Base-by-base conservation (phyloP, 805 yeast genomes). In the Saccharomycopsis fermentans region DNA sequence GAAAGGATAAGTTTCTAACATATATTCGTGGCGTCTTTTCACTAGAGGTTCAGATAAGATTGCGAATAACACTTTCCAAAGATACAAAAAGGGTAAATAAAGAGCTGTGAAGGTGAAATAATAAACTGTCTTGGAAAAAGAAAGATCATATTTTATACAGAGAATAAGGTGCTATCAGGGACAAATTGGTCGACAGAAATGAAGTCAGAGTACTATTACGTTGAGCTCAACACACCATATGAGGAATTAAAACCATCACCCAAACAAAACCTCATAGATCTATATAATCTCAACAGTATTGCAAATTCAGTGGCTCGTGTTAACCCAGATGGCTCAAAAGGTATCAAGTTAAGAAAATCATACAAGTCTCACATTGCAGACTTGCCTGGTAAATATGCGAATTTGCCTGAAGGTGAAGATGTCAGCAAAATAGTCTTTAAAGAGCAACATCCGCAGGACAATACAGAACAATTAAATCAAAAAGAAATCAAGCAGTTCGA, bases 311-410 rank as follows among this genome's bases (percentile, higher is more conserved):
- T 94, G 50, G 96, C 97, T 1, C 79, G 99, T 67, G 79, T 85
- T 11, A 90, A 88, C 66, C 84, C 90, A 1, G 95, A 86, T 66
- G 96, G 97, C 0, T 80, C 94, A 0, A 90, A 88, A 65, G 97
- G 96, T 57, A 90, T 90, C 40, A 94, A 94, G 72, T 78, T 94
- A 58, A 79, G 99, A 65, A 94, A 94, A 71, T 90, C 97, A 0
- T 94, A 94, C 73, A 94, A 94, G 70, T 90, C 91, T 63, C 98
- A 92, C 69, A 86, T 94, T 14, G 77, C 80, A 40, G 97, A 91
- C 64, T 74, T 94, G 32, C 87, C 96, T 0, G 97, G 91, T 1
- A 85, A 84, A 67, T 88, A 83, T 64, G 76, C 65, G 6, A 66
- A 75, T 39, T 82, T 86, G 47, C 87, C 88, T n/a, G 77, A 71